Conservation (phyloP, 768 basidiomycete genomes). For the Neoboletus brunneissimus region DNA sequence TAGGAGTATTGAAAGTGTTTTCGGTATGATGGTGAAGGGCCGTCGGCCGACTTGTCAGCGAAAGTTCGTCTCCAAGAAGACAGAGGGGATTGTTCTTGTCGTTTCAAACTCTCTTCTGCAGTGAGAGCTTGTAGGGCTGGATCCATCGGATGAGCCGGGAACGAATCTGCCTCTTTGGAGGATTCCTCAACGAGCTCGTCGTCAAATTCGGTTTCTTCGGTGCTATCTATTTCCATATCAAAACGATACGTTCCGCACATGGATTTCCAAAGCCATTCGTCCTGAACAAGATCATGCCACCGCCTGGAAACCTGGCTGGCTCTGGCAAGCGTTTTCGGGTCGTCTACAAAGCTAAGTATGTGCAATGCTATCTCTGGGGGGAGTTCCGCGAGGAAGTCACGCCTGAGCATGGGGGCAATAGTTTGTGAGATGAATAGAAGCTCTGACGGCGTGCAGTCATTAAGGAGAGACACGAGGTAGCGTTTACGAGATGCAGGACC, state of each 20-base stretch:
- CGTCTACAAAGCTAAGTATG: constrained; percentile 73
- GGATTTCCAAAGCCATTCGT: constrained; percentile 77
- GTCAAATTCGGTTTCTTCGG: constrained; percentile 26
- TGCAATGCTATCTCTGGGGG: constrained; percentile 73
- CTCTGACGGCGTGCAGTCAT: constrained; percentile 56
- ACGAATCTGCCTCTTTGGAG: constrained; percentile 34
- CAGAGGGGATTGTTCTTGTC: constrained; percentile 24
- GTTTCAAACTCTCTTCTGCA: constrained; percentile 28
- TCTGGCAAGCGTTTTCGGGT: constrained; percentile 66
- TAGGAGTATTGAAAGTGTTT: constrained; percentile 72
- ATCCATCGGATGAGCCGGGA: constrained; percentile 38
- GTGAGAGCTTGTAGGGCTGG: constrained; percentile 40
- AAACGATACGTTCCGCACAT: constrained; percentile 66
- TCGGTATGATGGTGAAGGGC: constrained; percentile 47
- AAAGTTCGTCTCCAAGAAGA: constrained; percentile 25
- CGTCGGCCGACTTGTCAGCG: not conserved
- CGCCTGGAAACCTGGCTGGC: constrained; percentile 65
- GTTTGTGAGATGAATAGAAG: constrained; percentile 63
- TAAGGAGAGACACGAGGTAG: constrained; percentile 49
- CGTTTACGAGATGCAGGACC: constrained; percentile 46
- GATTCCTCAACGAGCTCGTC: constrained; percentile 33
- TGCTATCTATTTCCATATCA: constrained; percentile 16
- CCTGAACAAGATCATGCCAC: constrained; percentile 69
- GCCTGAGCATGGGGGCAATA: constrained; percentile 62
- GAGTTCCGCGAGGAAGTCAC: constrained; percentile 55